These are phyloP conservation scores for Talaromyces adpressus DNA, from an alignment of 495 filamentous ascomycete genomes.

Conservation along the genomic window DNA sequence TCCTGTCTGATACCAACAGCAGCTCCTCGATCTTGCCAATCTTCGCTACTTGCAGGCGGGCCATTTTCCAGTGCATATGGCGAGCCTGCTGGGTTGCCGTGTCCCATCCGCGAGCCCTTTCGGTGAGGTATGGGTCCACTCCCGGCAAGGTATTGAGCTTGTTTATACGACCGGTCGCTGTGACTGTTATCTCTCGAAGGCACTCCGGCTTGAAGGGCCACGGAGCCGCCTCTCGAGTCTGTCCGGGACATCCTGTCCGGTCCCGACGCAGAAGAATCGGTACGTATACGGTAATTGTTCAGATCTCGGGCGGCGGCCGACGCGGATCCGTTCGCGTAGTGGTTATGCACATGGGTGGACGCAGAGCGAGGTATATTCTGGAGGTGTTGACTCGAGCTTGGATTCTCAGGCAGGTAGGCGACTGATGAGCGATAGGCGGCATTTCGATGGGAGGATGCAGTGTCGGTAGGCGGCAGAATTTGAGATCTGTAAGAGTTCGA, in stretches of 20 bases:
- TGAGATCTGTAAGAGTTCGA: slow-evolving; percentile 6
- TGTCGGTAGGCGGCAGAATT: not conserved
- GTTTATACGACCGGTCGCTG: slow-evolving; percentile 59
- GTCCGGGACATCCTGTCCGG: slow-evolving; percentile 47
- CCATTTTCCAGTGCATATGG: slow-evolving; percentile 60
- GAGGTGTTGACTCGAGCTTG: slow-evolving; percentile 20
- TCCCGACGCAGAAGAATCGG: slow-evolving; percentile 58
- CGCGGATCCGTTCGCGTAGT: slow-evolving; percentile 28
- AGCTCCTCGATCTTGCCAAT: slow-evolving; percentile 92
- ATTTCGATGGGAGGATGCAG: not conserved
- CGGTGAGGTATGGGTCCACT: slow-evolving; percentile 50
- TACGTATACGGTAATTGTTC: slow-evolving; percentile 47
- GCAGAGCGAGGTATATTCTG: slow-evolving; percentile 5
- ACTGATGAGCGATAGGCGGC: slow-evolving; percentile 19
- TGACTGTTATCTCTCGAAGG: slow-evolving; percentile 65
- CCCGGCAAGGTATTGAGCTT: slow-evolving; percentile 44
- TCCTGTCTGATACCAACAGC: slow-evolving; percentile 74
- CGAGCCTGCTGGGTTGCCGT: slow-evolving; percentile 38
- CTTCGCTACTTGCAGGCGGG: slow-evolving; percentile 66
- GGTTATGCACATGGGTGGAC: slow-evolving; percentile 28
- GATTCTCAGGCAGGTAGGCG: slow-evolving; percentile 17
- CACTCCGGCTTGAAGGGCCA: slow-evolving; percentile 55
- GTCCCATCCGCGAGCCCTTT: slow-evolving; percentile 37
- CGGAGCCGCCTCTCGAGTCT: slow-evolving; percentile 54
- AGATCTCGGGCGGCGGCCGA: slow-evolving; percentile 10